phyloP scores from a whole-genome alignment of 345 rosid species.

The Populus nigra region DNA sequence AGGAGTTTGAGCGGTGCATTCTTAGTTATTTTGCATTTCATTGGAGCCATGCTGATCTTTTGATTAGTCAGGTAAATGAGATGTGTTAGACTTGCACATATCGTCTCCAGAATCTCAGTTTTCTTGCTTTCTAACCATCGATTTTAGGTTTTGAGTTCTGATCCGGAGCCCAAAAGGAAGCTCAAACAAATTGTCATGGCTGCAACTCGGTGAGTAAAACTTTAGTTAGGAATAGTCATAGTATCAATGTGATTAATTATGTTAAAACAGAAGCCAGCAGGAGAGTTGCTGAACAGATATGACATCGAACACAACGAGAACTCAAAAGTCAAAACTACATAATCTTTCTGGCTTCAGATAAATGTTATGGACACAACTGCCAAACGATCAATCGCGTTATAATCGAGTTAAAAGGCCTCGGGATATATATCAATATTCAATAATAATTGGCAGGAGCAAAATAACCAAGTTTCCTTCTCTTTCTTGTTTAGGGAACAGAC shows the following conservation, averaged over 20 bases:
- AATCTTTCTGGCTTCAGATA: neutral
- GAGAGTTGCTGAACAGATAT: neutral
- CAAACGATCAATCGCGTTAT: neutral
- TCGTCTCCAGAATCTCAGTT: neutral
- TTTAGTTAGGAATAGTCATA: neutral
- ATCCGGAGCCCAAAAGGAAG: constrained; percentile 52
- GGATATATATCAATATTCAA: neutral
- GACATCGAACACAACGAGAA: neutral
- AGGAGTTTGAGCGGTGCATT: constrained; percentile 80
- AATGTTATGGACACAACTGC: neutral
- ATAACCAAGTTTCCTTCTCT: neutral
- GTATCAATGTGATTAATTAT: neutral
- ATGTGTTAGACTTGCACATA: neutral
- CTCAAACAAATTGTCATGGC: constrained; percentile 70
- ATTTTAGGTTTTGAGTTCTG: constrained; percentile 56
- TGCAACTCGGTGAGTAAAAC: constrained; percentile 65
- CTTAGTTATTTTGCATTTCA: constrained; percentile 84
- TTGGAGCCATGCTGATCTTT: constrained; percentile 64
- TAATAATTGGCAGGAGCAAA: neutral
- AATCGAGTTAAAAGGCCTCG: neutral
- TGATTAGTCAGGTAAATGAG: constrained; percentile 55
- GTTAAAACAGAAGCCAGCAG: neutral
- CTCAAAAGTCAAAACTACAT: neutral
- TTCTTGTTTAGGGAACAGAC: constrained; percentile 57
- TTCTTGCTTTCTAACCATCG: neutral